Conservation (phyloP, 2,329 filamentous ascomycete species). For the Aspergillus tamarii region DNA sequence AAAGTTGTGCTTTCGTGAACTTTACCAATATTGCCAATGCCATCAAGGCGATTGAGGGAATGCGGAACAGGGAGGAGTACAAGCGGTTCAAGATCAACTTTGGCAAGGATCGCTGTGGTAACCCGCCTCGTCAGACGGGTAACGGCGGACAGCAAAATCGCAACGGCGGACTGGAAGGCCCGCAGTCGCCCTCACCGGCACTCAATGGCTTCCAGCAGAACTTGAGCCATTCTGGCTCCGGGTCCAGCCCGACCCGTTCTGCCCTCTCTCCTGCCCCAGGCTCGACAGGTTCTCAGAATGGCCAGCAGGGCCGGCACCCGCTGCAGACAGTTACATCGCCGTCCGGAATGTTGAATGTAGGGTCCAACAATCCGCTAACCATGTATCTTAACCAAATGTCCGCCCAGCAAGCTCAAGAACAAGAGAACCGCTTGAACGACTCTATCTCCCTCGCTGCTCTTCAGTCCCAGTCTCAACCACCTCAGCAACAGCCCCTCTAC, state of each 20-base stretch:
- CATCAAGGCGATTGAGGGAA: conserved; percentile 97
- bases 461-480: conserved; percentile 70
- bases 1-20: conserved; percentile 99
- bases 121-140: conserved; percentile 85
- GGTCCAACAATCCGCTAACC: conserved; percentile 82
- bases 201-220: conserved; percentile 61
- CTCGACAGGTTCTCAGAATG: conserved; percentile 58
- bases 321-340: conserved; percentile 60
- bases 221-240: conserved; percentile 57
- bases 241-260: conserved; percentile 64
- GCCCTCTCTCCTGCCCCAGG: conserved; percentile 58
- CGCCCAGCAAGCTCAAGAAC: conserved; percentile 65
- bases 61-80: conserved; percentile 94
- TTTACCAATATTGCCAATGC: conserved; percentile 99
- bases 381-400: conserved; percentile 86
- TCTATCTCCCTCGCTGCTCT: conserved; percentile 45
- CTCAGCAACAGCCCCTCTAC: conserved; percentile 79
- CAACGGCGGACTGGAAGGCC: conserved; percentile 58
- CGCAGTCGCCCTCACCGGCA: conserved; percentile 57
- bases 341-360: conserved; percentile 76
- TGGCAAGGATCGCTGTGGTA: conserved; percentile 96
- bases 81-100: conserved; percentile 99
- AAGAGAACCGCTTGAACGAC: conserved; percentile 55
- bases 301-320: conserved; percentile 62
- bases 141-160: conserved; percentile 68